These are phyloP conservation scores for Cryptococcus sp. DNA, from an alignment of 1,284 basidiomycete species.

Conservation along the genomic window DNA sequence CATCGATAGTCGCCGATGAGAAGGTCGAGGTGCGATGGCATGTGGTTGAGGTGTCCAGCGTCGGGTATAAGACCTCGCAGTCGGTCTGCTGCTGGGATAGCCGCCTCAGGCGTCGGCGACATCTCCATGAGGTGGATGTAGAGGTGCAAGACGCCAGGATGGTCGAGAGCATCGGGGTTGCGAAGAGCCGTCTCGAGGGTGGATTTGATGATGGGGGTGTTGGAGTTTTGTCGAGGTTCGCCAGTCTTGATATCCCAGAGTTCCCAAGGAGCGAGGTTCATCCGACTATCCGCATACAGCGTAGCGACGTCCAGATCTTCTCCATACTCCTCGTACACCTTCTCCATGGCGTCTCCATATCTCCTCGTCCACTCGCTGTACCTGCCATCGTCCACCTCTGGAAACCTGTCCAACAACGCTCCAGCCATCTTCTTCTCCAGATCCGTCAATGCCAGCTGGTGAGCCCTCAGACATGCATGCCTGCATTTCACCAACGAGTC, in stretches of 20 bases:
- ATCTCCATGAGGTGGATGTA: slow-evolving; percentile 43
- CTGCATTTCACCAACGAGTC: slow-evolving; percentile 14
- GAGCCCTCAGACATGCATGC: slow-evolving; percentile 5
- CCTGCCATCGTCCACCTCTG: slow-evolving; percentile 11
- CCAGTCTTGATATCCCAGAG: slow-evolving; percentile 41
- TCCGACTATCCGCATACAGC: slow-evolving; percentile 35
- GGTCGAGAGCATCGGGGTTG: slow-evolving; percentile 9
- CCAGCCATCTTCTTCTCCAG: slow-evolving; percentile 9
- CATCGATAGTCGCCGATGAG: slow-evolving; percentile 41
- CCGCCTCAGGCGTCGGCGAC: slow-evolving; percentile 31
- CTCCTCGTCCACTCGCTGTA: slow-evolving; percentile 22
- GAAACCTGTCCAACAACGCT: slow-evolving; percentile 15
- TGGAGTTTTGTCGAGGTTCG: slow-evolving; percentile 12
- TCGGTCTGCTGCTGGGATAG: slow-evolving; percentile 26
- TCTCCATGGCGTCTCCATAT: slow-evolving; percentile 29
- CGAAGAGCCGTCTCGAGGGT: slow-evolving; percentile 27
- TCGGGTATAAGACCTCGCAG: slow-evolving; percentile 35
- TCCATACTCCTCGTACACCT: slow-evolving; percentile 21
- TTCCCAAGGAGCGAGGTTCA: slow-evolving; percentile 38
- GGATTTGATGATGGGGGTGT: slow-evolving; percentile 21
- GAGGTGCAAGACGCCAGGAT: slow-evolving; percentile 38
- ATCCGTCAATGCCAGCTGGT: slow-evolving; percentile 2
- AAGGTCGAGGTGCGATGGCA: slow-evolving; percentile 41
- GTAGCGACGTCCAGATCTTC: slow-evolving; percentile 32
- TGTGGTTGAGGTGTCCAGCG: slow-evolving; percentile 37